Evolutionary conservation across 768 basidiomycete species (phyloP).

Genomic region (Chalciporus piperatus): DNA sequence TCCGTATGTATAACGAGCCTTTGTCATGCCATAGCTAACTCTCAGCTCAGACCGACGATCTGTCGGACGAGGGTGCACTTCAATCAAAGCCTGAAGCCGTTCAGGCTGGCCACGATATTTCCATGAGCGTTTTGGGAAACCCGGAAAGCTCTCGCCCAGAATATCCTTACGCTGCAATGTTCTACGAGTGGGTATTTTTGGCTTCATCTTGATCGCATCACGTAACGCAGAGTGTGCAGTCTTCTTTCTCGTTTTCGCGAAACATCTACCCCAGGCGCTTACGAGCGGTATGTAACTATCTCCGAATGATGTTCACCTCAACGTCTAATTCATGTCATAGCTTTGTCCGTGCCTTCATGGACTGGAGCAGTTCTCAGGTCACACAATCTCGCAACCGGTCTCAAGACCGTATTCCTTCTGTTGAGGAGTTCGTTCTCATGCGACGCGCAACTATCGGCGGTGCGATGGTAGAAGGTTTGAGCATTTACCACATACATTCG

Average conservation of each 20-base stretch:
- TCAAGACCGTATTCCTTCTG: conserved; percentile 35
- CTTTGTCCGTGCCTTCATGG: conserved; percentile 35
- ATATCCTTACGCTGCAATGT: conserved; percentile 38
- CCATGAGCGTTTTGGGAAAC: conserved; percentile 27
- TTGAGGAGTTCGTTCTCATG: conserved; percentile 38
- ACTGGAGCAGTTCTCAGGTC: conserved; percentile 36
- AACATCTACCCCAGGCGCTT: conserved; percentile 37
- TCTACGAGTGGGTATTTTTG: conserved; percentile 33
- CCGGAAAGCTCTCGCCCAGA: conserved; percentile 29
- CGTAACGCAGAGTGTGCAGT: conserved; percentile 17
- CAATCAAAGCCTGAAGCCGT: conserved; percentile 35
- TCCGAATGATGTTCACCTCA: not conserved
- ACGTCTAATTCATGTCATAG: conserved; percentile 16
- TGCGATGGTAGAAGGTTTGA: conserved; percentile 37
- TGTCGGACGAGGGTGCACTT: conserved; percentile 36
- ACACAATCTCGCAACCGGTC: conserved; percentile 35
- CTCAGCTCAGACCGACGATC: conserved; percentile 32
- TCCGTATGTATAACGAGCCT: conserved; percentile 21
- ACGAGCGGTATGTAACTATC: conserved; percentile 25
- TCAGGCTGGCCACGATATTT: conserved; percentile 32
- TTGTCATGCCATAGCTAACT: conserved; percentile 1
- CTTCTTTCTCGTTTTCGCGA: conserved; percentile 34
- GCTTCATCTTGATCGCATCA: conserved; percentile 4
- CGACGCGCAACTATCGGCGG: conserved; percentile 37
- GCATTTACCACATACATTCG: not conserved